Conservation (phyloP, 805 yeast species). For the Brettanomyces nanus region DNA sequence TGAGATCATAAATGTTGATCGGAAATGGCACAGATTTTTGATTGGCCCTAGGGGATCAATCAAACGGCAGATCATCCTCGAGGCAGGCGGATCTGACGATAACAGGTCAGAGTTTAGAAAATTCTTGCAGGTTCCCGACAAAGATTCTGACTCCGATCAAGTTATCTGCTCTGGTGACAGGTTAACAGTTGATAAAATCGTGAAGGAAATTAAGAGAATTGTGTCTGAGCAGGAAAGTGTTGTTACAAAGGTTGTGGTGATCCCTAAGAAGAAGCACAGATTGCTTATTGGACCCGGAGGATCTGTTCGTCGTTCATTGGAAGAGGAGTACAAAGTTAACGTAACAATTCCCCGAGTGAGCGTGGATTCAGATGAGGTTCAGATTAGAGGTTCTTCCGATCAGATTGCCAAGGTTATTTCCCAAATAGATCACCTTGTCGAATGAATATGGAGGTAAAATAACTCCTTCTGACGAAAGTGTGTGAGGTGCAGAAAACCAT, state of each 20-base stretch:
- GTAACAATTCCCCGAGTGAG: constrained; percentile 60
- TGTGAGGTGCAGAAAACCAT: too few species aligned
- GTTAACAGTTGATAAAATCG: constrained; percentile 58
- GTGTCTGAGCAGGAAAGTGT: constrained; percentile 59
- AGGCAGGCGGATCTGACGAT: constrained; percentile 68
- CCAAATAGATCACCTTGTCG: constrained; percentile 52
- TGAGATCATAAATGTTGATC: constrained; percentile 56
- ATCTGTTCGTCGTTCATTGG: constrained; percentile 58
- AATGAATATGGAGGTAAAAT: too few species aligned
- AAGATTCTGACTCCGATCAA: constrained; percentile 47
- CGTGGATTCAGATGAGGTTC: constrained; percentile 41
- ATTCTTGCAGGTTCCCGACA: constrained; percentile 62
- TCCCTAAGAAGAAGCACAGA: constrained; percentile 70
- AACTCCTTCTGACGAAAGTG: too few species aligned
- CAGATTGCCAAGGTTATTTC: constrained; percentile 54
- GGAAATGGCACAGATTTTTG: constrained; percentile 64
- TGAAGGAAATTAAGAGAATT: constrained; percentile 51
- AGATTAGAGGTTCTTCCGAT: constrained; percentile 59
- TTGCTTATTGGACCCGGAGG: constrained; percentile 80
- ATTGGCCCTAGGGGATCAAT: constrained; percentile 74
- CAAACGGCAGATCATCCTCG: constrained; percentile 62
- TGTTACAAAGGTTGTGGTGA: constrained; percentile 39
- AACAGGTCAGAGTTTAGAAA: constrained; percentile 39
- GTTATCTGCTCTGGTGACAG: constrained; percentile 71
- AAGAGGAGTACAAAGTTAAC: constrained; percentile 56